Base-by-base conservation (phyloP, 306 rosid genomes). In the Echinosophora koreensis region DNA sequence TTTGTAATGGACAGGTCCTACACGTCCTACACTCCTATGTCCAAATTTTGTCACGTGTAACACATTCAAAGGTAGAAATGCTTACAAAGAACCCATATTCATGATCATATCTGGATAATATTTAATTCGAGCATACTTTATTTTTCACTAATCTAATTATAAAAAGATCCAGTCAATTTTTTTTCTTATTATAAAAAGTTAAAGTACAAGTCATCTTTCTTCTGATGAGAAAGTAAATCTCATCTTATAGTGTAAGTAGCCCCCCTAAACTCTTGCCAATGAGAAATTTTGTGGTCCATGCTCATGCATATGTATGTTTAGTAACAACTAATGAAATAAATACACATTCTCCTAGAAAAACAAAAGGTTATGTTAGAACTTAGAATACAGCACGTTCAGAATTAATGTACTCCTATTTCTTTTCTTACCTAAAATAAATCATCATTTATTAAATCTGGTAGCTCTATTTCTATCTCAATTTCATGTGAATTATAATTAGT, bases 401-500 rank as follows among this genome's bases (percentile, higher is more conserved):
- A 49, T n/a, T n/a, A n/a, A n/a, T 49, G 54, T 3, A 9, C 14
- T 13, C 14, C 32, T 30, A 30, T 12, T 3, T 49, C 14, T 49
- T 47, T 47, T 47, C 15, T 11, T 47, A 3, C 10, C 1, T n/a
- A 47, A 41, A 41, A 41, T 41, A 7, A 5, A n/a, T 51, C 57
- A 18, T 16, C 30, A 37, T n/a, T 63, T n/a, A 39, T 63, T n/a
- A 39, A 63, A 37, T 63, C 7, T n/a, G 69, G 49, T 63, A 37
- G 11, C 14, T 64, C 42, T 39, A 5, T 41, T 41, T 12, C 37
- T 18, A 10, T 52, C 4, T 18, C 28, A 54, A 54, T 0, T 54
- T 15, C 6, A 15, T 27, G 73, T 28, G 55, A 27, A 27, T 67
- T 67, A 12, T 67, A 12, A 46, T 5, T 46, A 13, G 11, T n/a